Conservation (phyloP, 805 yeast genomes). For the Blastobotrys americana region DNA sequence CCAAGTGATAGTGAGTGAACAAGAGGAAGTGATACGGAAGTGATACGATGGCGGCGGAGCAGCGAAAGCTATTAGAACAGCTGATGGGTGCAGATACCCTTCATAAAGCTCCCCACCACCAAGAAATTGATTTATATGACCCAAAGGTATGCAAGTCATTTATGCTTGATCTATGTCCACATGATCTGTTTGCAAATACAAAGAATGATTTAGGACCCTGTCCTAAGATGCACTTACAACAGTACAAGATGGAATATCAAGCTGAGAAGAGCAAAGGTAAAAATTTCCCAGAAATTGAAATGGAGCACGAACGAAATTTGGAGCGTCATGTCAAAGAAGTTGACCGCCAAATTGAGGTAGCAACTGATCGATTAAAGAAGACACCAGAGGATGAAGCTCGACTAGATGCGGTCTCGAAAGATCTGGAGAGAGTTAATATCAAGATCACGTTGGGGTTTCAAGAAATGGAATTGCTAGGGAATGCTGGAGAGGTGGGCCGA, state of each 20-base stretch:
- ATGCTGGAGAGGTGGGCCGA: conserved; percentile 43
- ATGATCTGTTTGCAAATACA: conserved; percentile 74
- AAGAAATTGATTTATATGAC: conserved; percentile 42
- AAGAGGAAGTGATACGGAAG: too few species aligned
- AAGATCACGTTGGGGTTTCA: conserved; percentile 59
- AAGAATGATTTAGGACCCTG: conserved; percentile 80
- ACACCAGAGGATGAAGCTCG: conserved; percentile 66
- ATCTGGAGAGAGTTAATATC: conserved; percentile 41
- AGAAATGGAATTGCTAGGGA: conserved; percentile 51
- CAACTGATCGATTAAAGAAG: conserved; percentile 58
- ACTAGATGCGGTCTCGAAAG: conserved; percentile 22
- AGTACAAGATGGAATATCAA: conserved; percentile 59
- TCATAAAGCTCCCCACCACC: conserved; percentile 20
- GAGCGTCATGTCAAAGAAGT: conserved; percentile 58
- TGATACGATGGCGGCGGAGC: conserved; percentile 52
- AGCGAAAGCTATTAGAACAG: conserved; percentile 67
- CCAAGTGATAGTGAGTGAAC: too few species aligned
- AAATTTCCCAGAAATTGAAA: conserved; percentile 41
- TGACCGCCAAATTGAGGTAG: conserved; percentile 54
- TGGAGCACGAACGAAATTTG: conserved; percentile 40
- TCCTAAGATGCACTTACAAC: conserved; percentile 65
- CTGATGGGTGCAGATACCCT: conserved; percentile 56
- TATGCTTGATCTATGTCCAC: conserved; percentile 80
- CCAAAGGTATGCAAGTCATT: conserved; percentile 70
- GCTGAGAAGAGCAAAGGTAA: conserved; percentile 33